Percentiles rank a stretch among this genome's conserved stretches.
These are phyloP conservation scores for Phytopythium kandeliae DNA, from an alignment of 352 stramenopile species.

Conservation along the genomic window DNA sequence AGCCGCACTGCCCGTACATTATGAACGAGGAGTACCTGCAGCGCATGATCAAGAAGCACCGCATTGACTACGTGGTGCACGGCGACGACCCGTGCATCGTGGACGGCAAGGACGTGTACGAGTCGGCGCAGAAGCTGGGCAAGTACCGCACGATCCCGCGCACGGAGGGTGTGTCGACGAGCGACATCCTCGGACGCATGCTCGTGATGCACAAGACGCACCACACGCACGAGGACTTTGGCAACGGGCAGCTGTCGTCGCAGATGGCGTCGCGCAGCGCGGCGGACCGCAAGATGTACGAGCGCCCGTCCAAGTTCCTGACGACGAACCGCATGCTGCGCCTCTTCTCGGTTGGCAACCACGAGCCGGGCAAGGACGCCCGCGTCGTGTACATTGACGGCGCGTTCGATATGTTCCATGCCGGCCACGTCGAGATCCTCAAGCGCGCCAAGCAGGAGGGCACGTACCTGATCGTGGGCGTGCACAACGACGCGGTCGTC, in stretches of 20 bases:
- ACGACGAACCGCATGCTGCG: constrained; percentile 95
- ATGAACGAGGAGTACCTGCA: constrained; percentile 99
- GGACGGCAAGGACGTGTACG: constrained; percentile 98
- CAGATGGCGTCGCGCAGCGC: constrained; percentile 38
- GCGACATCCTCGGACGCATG: constrained; percentile 98
- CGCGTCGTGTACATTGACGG: constrained; percentile 98
- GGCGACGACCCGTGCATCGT: constrained; percentile 99
- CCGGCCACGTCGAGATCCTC: constrained; percentile 95
- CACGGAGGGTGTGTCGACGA: constrained; percentile 96
- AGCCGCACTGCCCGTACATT: constrained; percentile 97
- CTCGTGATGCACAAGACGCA: constrained; percentile 95
- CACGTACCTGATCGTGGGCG: constrained; percentile 95
- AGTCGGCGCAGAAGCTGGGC: constrained; percentile 93
- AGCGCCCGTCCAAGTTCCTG: constrained; percentile 92
- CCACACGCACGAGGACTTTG: constrained; percentile 81
- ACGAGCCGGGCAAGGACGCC: constrained; percentile 85
- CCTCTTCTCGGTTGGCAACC: constrained; percentile 87
- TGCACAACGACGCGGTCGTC: constrained; percentile 94
- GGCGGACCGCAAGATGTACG: constrained; percentile 30
- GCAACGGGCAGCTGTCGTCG: constrained; percentile 74
- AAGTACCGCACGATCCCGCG: constrained; percentile 96
- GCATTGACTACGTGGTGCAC: constrained; percentile 99
- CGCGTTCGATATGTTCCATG: constrained; percentile 99
- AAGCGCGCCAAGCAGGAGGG: constrained; percentile 90
- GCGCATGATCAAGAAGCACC: constrained; percentile 95